Conservation (phyloP, 176 grass and related monocot genomes). For the Secale cereale region DNA sequence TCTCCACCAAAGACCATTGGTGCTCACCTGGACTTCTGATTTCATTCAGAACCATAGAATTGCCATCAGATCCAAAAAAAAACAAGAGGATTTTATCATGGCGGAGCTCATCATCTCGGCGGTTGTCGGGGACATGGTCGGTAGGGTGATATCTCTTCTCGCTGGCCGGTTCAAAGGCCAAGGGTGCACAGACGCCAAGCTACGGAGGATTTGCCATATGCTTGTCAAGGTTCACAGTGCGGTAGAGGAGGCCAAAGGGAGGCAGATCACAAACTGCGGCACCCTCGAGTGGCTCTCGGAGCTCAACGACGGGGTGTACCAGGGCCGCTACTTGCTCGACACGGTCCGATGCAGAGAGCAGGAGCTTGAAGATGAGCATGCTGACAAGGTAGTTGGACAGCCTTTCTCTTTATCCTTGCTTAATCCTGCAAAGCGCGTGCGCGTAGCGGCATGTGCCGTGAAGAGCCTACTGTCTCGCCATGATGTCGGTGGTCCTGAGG, state of each 20-base stretch:
- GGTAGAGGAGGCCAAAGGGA: slow-evolving; percentile 23
- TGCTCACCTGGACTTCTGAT: no score
- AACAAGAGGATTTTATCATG: background rate
- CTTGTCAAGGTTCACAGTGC: slow-evolving; percentile 23
- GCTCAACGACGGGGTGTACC: background rate
- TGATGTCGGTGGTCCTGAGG: background rate
- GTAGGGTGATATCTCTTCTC: slow-evolving; percentile 17
- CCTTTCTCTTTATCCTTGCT: background rate
- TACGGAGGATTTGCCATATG: background rate
- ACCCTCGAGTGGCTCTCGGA: slow-evolving; percentile 16
- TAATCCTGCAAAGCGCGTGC: background rate
- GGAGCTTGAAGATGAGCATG: background rate
- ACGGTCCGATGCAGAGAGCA: background rate
- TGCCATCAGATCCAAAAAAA: no score
- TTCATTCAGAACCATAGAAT: no score
- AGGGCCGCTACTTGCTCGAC: slow-evolving; percentile 28
- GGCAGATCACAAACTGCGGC: slow-evolving; percentile 23
- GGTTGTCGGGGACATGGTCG: background rate
- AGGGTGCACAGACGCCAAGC: background rate
- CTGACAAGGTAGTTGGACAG: background rate
- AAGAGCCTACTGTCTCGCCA: background rate
- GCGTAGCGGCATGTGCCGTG: background rate
- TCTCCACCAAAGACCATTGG: no score
- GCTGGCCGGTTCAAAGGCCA: background rate
- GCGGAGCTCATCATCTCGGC: slow-evolving; percentile 7